These are phyloP conservation scores for Citrullus colocynthis DNA, from an alignment of 306 rosid genomes.

Conservation along the genomic window DNA sequence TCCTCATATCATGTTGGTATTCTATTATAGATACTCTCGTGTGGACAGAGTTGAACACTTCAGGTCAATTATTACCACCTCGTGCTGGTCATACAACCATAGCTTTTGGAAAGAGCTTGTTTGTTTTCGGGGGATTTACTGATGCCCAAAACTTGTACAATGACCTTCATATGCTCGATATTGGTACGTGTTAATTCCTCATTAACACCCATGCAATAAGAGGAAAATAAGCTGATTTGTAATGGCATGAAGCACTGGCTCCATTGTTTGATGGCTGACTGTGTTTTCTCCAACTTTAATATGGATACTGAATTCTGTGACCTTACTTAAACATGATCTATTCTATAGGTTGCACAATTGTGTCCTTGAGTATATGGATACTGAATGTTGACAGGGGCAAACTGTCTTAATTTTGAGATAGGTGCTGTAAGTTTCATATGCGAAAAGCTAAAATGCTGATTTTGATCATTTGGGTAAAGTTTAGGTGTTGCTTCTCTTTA, in stretches of 20 bases:
- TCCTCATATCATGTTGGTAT: conserved; percentile 19
- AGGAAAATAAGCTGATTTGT: background rate
- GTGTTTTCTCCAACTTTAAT: background rate
- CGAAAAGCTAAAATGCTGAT: background rate
- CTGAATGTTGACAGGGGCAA: background rate
- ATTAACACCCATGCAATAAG: background rate
- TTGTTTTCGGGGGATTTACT: conserved; percentile 94
- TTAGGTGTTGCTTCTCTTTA: background rate
- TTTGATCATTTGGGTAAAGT: background rate
- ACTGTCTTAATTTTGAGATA: background rate
- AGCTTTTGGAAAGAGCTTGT: conserved; percentile 72
- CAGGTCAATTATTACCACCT: conserved; percentile 71
- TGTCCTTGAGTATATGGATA: background rate
- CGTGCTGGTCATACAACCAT: conserved; percentile 96
- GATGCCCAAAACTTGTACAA: conserved; percentile 85
- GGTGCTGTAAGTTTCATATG: background rate
- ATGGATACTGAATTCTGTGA: background rate
- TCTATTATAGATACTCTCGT: conserved; percentile 56
- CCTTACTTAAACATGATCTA: too few species aligned
- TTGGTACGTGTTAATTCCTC: conserved; percentile 48
- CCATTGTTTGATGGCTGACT: background rate
- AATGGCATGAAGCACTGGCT: background rate
- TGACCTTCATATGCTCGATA: conserved; percentile 75
- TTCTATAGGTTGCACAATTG: too few species aligned
- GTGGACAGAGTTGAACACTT: conserved; percentile 81